Conservation (phyloP, 2,329 filamentous ascomycete genomes). For the Talaromyces sp. region DNA sequence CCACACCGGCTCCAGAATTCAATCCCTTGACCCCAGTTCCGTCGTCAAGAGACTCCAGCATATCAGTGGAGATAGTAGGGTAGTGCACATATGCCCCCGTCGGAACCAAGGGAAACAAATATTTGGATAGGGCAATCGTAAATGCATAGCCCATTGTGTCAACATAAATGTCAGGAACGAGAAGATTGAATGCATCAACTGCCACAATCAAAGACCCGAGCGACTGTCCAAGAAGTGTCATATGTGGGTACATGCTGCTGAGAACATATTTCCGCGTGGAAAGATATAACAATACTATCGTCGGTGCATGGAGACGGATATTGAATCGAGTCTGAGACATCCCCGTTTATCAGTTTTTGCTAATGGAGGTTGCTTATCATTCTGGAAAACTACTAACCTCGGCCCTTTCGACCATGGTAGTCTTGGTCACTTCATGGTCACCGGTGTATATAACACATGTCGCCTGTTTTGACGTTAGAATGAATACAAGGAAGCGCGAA, state of each 20-base stretch:
- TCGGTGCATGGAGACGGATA: slow-evolving; percentile 78
- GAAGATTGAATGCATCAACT: slow-evolving; percentile 86
- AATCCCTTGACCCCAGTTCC: slow-evolving; percentile 62
- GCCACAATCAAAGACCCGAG: slow-evolving; percentile 81
- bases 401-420: slow-evolving; percentile 71
- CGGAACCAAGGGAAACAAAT: slow-evolving; percentile 73
- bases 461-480: slow-evolving; percentile 38
- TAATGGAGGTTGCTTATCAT: not conserved
- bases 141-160: slow-evolving; percentile 99
- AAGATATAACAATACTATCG: slow-evolving; percentile 84
- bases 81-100: slow-evolving; percentile 96
- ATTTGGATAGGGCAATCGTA: slow-evolving; percentile 73
- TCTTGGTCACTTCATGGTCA: slow-evolving; percentile 82
- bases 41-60: slow-evolving; percentile 79
- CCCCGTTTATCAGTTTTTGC: not conserved
- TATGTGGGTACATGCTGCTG: slow-evolving; percentile 80
- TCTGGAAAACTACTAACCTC: slow-evolving; percentile 47
- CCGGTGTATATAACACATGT: slow-evolving; percentile 93
- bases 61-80: slow-evolving; percentile 96
- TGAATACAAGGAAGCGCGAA: not conserved
- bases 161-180: slow-evolving; percentile 89
- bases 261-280: slow-evolving; percentile 83
- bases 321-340: slow-evolving; percentile 72
- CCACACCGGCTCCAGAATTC: slow-evolving; percentile 77
- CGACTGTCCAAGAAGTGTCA: slow-evolving; percentile 92